phyloP scores from a whole-genome alignment of 2,329 filamentous ascomycete species.

The Fusarium torulosum region DNA sequence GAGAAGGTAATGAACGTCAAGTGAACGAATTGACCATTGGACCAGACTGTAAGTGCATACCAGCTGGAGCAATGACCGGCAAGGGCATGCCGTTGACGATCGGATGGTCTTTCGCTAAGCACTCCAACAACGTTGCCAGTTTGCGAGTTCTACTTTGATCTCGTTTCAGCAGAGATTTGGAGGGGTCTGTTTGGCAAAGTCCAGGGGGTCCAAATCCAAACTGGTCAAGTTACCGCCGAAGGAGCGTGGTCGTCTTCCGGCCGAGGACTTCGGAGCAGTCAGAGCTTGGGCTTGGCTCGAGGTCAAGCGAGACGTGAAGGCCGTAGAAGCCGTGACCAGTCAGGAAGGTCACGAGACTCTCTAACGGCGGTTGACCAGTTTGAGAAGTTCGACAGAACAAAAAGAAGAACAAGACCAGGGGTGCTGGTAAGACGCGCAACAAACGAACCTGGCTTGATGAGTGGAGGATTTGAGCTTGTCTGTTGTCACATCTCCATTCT shows the following conservation, averaged over 20 bases:
- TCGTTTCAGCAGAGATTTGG: neutral
- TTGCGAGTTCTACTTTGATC: neutral
- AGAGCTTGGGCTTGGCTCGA: neutral
- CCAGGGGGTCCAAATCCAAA: conserved; percentile 8
- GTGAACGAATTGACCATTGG: neutral
- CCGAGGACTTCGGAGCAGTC: conserved; percentile 29
- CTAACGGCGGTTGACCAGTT: conserved; percentile 13
- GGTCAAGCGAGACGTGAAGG: conserved; percentile 23
- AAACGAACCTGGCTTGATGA: conserved; percentile 23
- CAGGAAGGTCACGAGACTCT: conserved; percentile 39
- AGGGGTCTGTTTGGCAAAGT: conserved; percentile 4
- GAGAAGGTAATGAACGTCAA: conserved; percentile 11
- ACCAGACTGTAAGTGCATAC: neutral
- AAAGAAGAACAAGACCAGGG: conserved; percentile 21
- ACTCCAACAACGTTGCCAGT: neutral
- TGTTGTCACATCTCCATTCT: conserved; percentile 20
- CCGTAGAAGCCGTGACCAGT: conserved; percentile 24
- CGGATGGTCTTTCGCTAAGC: neutral
- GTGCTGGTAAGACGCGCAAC: conserved; percentile 12
- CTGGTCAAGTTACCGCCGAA: conserved; percentile 13
- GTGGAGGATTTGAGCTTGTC: conserved; percentile 33
- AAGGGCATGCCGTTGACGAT: conserved; percentile 4
- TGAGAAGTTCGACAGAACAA: conserved; percentile 33
- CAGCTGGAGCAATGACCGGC: conserved; percentile 2
- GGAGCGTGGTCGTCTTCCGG: conserved; percentile 16